Conservation (phyloP, 352 stramenopile species). For the Phytophthora multivora region DNA sequence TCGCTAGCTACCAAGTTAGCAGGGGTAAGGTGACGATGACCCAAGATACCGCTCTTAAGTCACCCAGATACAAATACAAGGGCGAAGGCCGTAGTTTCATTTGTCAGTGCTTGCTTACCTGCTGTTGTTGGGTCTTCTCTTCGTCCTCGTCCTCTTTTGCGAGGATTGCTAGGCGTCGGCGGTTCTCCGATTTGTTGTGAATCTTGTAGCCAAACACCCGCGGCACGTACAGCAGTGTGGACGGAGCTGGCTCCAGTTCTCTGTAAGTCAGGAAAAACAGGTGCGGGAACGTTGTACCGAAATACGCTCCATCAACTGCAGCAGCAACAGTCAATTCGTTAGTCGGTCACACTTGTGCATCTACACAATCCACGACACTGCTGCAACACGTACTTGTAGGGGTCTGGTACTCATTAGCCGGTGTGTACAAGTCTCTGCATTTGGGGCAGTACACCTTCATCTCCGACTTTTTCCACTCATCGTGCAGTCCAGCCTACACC, state of each 20-base stretch:
- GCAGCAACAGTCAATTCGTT: slow-evolving; percentile 1
- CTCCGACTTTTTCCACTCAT: slow-evolving; percentile 90
- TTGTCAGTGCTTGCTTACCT: slow-evolving; percentile 58
- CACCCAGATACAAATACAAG: slow-evolving; percentile 18
- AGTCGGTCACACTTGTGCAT: slow-evolving; percentile 1
- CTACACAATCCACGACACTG: not conserved
- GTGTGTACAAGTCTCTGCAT: slow-evolving; percentile 88
- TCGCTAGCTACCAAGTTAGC: slow-evolving; percentile 10
- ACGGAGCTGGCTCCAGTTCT: slow-evolving; percentile 86
- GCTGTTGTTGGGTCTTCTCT: slow-evolving; percentile 68
- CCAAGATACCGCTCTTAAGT: slow-evolving; percentile 4
- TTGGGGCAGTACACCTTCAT: slow-evolving; percentile 93
- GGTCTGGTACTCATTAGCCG: slow-evolving; percentile 83
- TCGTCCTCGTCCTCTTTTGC: slow-evolving; percentile 84
- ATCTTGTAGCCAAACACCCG: slow-evolving; percentile 94
- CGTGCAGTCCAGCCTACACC: slow-evolving; percentile 76
- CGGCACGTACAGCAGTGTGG: slow-evolving; percentile 88
- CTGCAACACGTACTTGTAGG: slow-evolving; percentile 61
- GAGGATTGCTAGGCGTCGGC: slow-evolving; percentile 78
- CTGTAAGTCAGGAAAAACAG: slow-evolving; percentile 98
- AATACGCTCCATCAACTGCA: slow-evolving; percentile 96
- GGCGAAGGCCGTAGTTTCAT: slow-evolving; percentile 37
- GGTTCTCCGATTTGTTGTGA: slow-evolving; percentile 87
- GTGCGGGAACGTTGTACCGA: slow-evolving; percentile 98
- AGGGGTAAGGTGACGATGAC: not conserved